Evolutionary conservation across 2,329 filamentous ascomycete species (phyloP), one percentile per base, ranked within the genome.

Genomic region (Fulvia fulva): DNA sequence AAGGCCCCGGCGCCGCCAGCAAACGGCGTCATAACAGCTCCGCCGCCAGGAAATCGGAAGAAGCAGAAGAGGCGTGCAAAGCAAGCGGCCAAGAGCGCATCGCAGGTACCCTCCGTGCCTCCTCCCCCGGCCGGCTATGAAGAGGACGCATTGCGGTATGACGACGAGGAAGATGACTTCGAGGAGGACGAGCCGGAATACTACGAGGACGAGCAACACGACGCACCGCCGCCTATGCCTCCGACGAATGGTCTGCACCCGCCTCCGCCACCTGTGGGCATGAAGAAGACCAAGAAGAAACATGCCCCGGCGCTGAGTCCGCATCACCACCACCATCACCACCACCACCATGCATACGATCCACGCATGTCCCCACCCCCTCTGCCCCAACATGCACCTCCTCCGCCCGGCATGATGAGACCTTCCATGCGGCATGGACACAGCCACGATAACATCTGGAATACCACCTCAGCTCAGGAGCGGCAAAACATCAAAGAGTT

Each of bases 401-500:
- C 58, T 9, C 52, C 62, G n/a, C 47, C 51, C 16, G 37, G 45
- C 32, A 19, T 56, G 34, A 32, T 50, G 47, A 47, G 56, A n/a
- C 60, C 43, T 51, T 63, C 41, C 55, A 61, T 19, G 41, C 41
- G 55, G 19, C 57, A 44, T 59, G 62, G 59, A 64, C 66, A 71
- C 66, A 83, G 84, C 53, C 83, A 85, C 51, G 90, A 94, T 71
- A 92, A 91, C 74, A 96, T 99, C 75, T 99, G 94, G 94, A 97
- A 97, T 71, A 97, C 91, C 2, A 94, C 90, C 58, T 94, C 90
- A 9, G 85, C 90, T 65, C 91, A 97, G 75, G 94, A 99, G 77
- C 89, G 94, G 34, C 91, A 97, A 77, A 89, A 94, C 53, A 99
- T 99, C 72, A 96, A 97, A 76, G 90, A 96, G 67, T 99, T 97